phyloP scores from a whole-genome alignment of 768 basidiomycete species.

The Tulasnella sp. region DNA sequence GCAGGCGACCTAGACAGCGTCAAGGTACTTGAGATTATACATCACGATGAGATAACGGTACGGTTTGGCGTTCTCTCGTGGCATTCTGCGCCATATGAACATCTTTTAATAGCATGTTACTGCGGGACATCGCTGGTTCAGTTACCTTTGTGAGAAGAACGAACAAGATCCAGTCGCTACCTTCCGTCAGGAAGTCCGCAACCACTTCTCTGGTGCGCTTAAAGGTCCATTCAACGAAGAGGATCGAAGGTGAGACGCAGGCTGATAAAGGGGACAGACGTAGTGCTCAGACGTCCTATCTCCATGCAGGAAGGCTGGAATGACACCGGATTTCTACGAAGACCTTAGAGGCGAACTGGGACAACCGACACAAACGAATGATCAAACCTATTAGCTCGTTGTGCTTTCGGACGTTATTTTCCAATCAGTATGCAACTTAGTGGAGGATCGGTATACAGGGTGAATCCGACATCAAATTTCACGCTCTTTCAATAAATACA shows the following conservation, averaged over 20 bases:
- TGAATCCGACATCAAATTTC: no score
- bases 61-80: not conserved
- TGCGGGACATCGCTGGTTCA: conserved; percentile 81
- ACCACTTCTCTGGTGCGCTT: conserved; percentile 70
- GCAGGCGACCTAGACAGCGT: conserved; percentile 70
- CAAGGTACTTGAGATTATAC: conserved; percentile 70
- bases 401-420: no score
- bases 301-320: conserved; percentile 59
- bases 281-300: not conserved
- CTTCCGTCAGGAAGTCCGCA: conserved; percentile 71
- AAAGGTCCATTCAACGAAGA: conserved; percentile 83
- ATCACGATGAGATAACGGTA: conserved; percentile 68
- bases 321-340: conserved; percentile 74
- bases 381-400: not conserved
- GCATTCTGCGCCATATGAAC: not conserved
- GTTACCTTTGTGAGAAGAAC: conserved; percentile 66
- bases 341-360: conserved; percentile 60
- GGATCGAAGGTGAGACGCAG: conserved; percentile 51
- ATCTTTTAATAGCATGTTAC: conserved; percentile 64
- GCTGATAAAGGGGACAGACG: not conserved
- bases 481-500: no score
- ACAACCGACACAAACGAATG: not conserved
- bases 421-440: no score
- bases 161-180: conserved; percentile 62
- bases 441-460: no score